phyloP scores from a whole-genome alignment of 108 stramenopile genomes.

The Parietichytrium sp. region DNA sequence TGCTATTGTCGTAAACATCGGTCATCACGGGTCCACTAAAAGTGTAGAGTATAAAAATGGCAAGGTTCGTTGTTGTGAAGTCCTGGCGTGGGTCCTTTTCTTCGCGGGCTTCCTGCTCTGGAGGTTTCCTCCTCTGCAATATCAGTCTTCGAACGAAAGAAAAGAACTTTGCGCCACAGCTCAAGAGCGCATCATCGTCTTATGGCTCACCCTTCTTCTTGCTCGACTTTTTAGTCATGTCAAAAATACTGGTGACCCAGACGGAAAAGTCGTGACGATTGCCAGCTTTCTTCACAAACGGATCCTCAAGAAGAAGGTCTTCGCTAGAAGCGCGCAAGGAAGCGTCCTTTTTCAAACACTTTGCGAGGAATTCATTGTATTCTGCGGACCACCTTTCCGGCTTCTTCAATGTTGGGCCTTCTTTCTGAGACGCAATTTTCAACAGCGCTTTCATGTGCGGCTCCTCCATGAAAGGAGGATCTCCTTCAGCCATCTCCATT shows the following conservation, averaged over 20 bases:
- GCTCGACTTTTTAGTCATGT: background rate
- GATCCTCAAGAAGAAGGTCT: constrained; percentile 63
- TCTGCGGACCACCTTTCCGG: constrained; percentile 50
- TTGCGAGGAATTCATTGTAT: constrained; percentile 61
- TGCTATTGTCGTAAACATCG: too few species aligned
- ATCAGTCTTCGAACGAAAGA: background rate
- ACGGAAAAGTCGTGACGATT: constrained; percentile 58
- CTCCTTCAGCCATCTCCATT: constrained; percentile 71
- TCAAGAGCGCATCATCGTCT: background rate
- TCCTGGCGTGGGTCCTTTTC: background rate
- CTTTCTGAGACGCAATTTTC: constrained; percentile 63
- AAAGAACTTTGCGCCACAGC: background rate
- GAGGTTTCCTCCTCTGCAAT: background rate
- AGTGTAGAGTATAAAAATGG: too few species aligned
- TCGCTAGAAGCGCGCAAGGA: constrained; percentile 57
- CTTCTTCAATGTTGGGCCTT: constrained; percentile 57
- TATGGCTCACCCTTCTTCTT: constrained; percentile 33
- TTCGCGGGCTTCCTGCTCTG: background rate
- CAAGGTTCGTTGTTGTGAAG: background rate
- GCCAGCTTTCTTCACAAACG: constrained; percentile 59
- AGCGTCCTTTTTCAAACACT: constrained; percentile 54
- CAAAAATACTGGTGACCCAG: constrained; percentile 1
- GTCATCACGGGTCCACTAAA: too few species aligned
- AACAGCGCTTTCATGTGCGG: constrained; percentile 66
- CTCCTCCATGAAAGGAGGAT: constrained; percentile 67